Base-by-base conservation (phyloP, 441 rosid genomes). In the Erysimum pusillum region DNA sequence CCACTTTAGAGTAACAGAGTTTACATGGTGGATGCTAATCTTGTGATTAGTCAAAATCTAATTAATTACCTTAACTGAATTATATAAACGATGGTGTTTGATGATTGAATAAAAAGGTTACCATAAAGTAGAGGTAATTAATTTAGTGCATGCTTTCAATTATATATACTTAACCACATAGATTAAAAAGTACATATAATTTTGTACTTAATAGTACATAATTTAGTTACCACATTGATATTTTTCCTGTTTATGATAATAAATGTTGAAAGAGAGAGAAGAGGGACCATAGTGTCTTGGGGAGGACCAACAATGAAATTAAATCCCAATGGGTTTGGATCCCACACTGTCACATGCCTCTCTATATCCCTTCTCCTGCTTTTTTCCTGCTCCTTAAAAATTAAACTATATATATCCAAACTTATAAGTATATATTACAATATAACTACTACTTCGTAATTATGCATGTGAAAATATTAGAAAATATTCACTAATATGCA, bases 321-420 rank as follows among this genome's bases (percentile, higher is more conserved):
- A 79, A 68, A 67, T 54, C 82, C 75, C 75, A 79, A 79, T 79
- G 78, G 70, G 78, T 54, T 79, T 79, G 71, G 82, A 73, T 79
- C 82, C 82, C 82, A 79, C 82, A 67, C 57, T 74, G 75, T 79
- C 82, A 79, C 82, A 73, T 79, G 78, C 77, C 68, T 67, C 77
- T 66, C 76, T 64, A 63, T 69, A 34, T 62, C 63, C 69, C 58
- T 62, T 48, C 48, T 76, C 74, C 56, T 67, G 67, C 75, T 64
- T 64, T 77, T 69, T 69, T 58, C 51, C 67, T 77, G 67, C 81
- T 77, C 81, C 81, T 78, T 71, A 58, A 71, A 71, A 65, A 39
- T 71, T 17, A 64, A 31, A 63, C n/a, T 39, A 7, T 35, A 38
- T 25, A 25, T 28, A 46, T 71, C 72, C 42, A 62, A 8, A 61